phyloP scores from a whole-genome alignment of 345 rosid genomes.

The Heritiera littoralis region DNA sequence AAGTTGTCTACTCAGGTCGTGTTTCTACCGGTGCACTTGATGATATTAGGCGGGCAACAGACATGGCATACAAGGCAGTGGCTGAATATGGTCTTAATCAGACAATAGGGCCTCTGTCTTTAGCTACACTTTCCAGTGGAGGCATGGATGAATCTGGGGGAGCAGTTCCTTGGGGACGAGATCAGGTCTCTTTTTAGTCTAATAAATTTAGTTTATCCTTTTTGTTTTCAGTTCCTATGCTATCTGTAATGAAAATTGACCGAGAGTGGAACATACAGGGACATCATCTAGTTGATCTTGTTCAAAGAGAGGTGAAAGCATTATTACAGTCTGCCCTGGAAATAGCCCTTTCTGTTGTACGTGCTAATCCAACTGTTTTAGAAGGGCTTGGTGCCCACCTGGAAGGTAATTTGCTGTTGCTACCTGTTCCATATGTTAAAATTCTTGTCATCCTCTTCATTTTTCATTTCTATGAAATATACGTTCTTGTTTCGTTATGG shows the following conservation, averaged over 20 bases:
- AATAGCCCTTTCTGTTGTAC: slow-evolving; percentile 73
- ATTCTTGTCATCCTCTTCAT: background rate
- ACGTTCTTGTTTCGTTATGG: background rate
- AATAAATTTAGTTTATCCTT: background rate
- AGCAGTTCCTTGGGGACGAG: slow-evolving; percentile 74
- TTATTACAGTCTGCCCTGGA: slow-evolving; percentile 78
- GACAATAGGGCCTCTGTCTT: slow-evolving; percentile 81
- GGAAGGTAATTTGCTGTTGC: slow-evolving; percentile 58
- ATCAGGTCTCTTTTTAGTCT: slow-evolving; percentile 55
- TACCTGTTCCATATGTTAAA: background rate
- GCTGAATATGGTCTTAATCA: slow-evolving; percentile 97
- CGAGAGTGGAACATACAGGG: slow-evolving; percentile 52
- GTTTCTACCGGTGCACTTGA: slow-evolving; percentile 94
- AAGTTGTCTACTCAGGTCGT: slow-evolving; percentile 84
- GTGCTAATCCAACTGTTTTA: slow-evolving; percentile 81
- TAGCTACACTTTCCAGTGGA: slow-evolving; percentile 82
- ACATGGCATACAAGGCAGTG: slow-evolving; percentile 92
- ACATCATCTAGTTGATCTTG: slow-evolving; percentile 79
- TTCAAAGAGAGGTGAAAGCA: slow-evolving; percentile 78
- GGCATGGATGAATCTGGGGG: slow-evolving; percentile 83
- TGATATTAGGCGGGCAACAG: slow-evolving; percentile 93
- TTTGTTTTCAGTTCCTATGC: background rate
- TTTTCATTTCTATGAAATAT: background rate
- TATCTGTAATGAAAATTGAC: slow-evolving; percentile 15
- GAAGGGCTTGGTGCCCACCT: slow-evolving; percentile 94